phyloP scores from a whole-genome alignment of 1,139 yeast species.

The Groenewaldozyma auringiensis region DNA sequence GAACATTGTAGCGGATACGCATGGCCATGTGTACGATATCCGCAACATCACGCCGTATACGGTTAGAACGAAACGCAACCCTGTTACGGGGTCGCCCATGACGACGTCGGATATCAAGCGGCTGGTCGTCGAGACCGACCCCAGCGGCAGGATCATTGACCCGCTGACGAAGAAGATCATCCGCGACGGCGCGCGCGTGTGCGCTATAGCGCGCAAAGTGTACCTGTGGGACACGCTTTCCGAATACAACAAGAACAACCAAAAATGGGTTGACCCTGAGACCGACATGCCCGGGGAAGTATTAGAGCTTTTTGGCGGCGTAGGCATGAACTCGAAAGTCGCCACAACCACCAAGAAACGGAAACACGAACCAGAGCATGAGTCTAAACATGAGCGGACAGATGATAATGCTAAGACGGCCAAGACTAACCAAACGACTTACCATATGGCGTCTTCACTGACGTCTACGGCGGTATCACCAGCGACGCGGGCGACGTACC shows the following conservation, averaged over 20 bases:
- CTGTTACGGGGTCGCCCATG: conserved; percentile 28
- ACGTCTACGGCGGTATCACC: conserved; percentile 31
- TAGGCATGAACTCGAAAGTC: conserved; percentile 14
- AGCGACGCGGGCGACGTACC: conserved; percentile 21
- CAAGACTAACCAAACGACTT: conserved; percentile 23
- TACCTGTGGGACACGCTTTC: conserved; percentile 28
- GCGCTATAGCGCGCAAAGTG: conserved; percentile 31
- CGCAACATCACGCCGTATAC: conserved; percentile 29
- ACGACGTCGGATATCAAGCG: conserved; percentile 23
- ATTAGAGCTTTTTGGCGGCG: conserved; percentile 25
- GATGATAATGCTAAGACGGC: conserved; percentile 1
- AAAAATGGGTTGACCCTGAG: conserved; percentile 28
- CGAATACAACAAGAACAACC: conserved; percentile 28
- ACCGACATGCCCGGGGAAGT: conserved; percentile 27
- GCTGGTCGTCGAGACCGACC: conserved; percentile 26
- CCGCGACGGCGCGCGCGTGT: conserved; percentile 25
- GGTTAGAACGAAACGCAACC: conserved; percentile 27
- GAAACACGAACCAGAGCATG: background rate
- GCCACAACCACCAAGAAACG: conserved; percentile 1
- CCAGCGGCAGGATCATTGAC: conserved; percentile 27
- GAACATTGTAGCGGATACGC: conserved; percentile 26
- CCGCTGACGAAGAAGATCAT: conserved; percentile 32
- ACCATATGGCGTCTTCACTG: conserved; percentile 30
- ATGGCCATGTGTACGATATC: conserved; percentile 32
- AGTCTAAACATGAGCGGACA: background rate